Conservation (phyloP, 306 rosid genomes). For the Sicyos edulis region DNA sequence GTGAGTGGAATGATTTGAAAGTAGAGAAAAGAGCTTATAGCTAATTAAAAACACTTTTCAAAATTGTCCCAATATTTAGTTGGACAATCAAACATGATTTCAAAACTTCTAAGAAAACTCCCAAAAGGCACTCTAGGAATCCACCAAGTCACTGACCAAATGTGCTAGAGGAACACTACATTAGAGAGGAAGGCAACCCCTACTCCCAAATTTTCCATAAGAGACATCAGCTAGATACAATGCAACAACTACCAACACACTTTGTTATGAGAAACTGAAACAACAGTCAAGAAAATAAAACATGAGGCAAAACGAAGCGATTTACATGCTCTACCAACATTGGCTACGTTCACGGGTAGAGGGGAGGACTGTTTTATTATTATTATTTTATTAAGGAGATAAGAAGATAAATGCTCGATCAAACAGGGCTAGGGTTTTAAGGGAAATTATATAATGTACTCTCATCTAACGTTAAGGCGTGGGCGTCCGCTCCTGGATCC, state of each 20-base stretch:
- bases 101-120: neutral
- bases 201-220: neutral
- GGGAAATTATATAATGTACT: too few relatives aligned
- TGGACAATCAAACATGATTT: neutral
- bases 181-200: neutral
- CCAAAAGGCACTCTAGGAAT: neutral
- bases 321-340: too few relatives aligned
- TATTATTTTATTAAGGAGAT: neutral
- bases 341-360: too few relatives aligned
- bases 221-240: neutral
- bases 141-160: neutral
- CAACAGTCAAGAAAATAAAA: too few relatives aligned
- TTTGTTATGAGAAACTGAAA: too few relatives aligned
- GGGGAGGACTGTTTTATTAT: too few relatives aligned
- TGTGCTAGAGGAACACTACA: neutral
- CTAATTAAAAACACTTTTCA: neutral
- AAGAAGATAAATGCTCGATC: too few relatives aligned
- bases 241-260: neutral
- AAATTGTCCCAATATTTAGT: neutral
- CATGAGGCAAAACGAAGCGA: too few relatives aligned
- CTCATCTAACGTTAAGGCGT: too few relatives aligned
- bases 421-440: too few relatives aligned
- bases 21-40: neutral
- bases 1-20: neutral
- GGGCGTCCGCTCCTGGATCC: too few relatives aligned